Evolutionary conservation across 2,329 filamentous ascomycete genomes (phyloP), one percentile per base, ranked within the genome.

Genomic region (Blumeriella jaapii): DNA sequence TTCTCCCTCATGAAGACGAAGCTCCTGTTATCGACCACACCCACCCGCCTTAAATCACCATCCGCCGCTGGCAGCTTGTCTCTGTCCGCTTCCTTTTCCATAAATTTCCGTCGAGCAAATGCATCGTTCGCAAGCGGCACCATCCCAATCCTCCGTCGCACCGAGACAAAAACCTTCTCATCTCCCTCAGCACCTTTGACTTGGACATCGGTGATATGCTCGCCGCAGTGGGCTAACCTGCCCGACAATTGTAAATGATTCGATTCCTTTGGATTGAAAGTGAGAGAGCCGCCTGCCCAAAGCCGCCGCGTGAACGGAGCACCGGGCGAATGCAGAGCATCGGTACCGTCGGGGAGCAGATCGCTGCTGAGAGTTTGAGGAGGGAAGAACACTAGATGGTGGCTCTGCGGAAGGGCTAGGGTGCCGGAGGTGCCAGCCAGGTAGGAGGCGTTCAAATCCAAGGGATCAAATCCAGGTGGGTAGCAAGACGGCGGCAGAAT

Each of bases 301-400:
- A 98, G 74, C 12, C 91, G 76, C 14, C 82, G 71, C 32, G 68
- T 68, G 55, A 82, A 94, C 1, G 77, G 75, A 3, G 55, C 55
- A 2, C 80, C 83, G 0, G 89, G 89, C 15, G 68, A 77, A 54
- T 94, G 85, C 34, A 79, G 65, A 4, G 72, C 64, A 55, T 96
- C 89, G 1, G 87, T 93, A 38, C 91, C 89, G 61, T 98, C 91
- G 1, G 74, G 64, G 12, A 85, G 68, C 27, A 96, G 70, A 20
- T 64, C 49, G 6, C 68, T 71, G 10, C 72, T 62, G 1, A 70
- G 64, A 12, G 79, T 63, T 43, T 75, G 71, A 8, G 81, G 71
- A 40, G 86, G 84, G 61, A 94, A 95, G 63, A 93, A 93, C 45
- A 89, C 74, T 22, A 94, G 67, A 57, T 95, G 86, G 55, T 93